Evolutionary conservation across 805 yeast species (phyloP).

Genomic region (Grigorovia yakushimaensis): DNA sequence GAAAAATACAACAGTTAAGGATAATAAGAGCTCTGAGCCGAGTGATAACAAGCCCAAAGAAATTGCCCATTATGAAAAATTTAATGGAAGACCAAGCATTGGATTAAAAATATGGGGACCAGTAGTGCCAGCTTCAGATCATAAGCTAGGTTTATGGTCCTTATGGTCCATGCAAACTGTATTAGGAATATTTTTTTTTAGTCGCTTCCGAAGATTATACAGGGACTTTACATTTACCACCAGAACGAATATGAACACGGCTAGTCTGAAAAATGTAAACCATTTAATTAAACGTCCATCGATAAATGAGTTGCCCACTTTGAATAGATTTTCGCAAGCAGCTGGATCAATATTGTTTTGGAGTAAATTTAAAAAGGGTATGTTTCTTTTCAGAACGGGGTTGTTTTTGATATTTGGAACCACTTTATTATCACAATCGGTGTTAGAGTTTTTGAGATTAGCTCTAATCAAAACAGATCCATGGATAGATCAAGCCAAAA

Average conservation of each 20-base stretch:
- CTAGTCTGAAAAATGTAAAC: not conserved
- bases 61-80: not conserved
- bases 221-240: not conserved
- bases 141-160: constrained; percentile 42
- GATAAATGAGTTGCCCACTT: not conserved
- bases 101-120: constrained; percentile 64
- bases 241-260: not conserved
- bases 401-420: constrained; percentile 35
- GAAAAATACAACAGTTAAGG: not conserved
- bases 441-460: constrained; percentile 47
- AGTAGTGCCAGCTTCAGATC: constrained; percentile 63
- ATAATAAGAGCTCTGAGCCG: not conserved
- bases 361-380: not conserved
- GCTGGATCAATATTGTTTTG: not conserved
- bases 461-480: constrained; percentile 44
- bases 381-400: not conserved
- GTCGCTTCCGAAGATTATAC: constrained; percentile 10
- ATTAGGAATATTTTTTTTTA: constrained; percentile 33
- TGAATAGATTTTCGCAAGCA: not conserved
- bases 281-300: not conserved
- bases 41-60: not conserved
- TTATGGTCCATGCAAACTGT: constrained; percentile 45
- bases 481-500: constrained; percentile 59
- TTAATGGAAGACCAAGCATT: constrained; percentile 40
- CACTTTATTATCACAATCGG: constrained; percentile 41